These are phyloP conservation scores for Metarhizium album DNA, from an alignment of 2,329 filamentous ascomycete species.

Conservation along the genomic window DNA sequence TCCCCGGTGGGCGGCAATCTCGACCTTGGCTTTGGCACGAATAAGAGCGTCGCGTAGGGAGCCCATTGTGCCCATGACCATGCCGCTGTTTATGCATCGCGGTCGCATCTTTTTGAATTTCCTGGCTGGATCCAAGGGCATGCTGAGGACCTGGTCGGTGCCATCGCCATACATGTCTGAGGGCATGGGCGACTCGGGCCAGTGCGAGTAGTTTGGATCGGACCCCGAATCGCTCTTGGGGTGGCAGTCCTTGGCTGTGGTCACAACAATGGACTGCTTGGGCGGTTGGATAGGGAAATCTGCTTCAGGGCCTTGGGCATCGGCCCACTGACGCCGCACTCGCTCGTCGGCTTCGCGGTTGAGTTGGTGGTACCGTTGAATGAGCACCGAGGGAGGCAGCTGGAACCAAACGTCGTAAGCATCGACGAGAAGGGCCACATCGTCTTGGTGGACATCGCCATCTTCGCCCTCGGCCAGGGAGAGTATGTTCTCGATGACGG, in stretches of 20 bases:
- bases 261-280: constrained; percentile 22
- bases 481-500: constrained; percentile 16
- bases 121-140: constrained; percentile 19
- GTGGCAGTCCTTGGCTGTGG: constrained; percentile 25
- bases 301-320: constrained; percentile 4
- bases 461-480: constrained; percentile 5
- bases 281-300: constrained; percentile 1
- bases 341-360: constrained; percentile 24
- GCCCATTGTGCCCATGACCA: constrained; percentile 24
- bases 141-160: constrained; percentile 19
- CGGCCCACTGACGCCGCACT: constrained; percentile 14
- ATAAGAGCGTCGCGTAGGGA: constrained; percentile 15
- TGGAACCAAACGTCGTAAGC: constrained; percentile 30
- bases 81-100: constrained; percentile 24
- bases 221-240: constrained; percentile 23
- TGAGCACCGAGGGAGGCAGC: constrained; percentile 25
- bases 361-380: constrained; percentile 24
- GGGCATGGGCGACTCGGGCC: constrained; percentile 25
- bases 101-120: constrained; percentile 23
- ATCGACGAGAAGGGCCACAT: constrained; percentile 25
- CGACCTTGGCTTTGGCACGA: constrained; percentile 16
- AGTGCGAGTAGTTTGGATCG: constrained; percentile 24
- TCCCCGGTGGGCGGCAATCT: constrained; percentile 17
- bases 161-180: constrained; percentile 22
- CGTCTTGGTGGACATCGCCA: constrained; percentile 2